A percentile compares a stretch with the other conserved stretches of the same genome.
These are phyloP conservation scores for Nymphaea thermarum DNA, from an alignment of 164 flowering plant genomes.

Conservation along the genomic window DNA sequence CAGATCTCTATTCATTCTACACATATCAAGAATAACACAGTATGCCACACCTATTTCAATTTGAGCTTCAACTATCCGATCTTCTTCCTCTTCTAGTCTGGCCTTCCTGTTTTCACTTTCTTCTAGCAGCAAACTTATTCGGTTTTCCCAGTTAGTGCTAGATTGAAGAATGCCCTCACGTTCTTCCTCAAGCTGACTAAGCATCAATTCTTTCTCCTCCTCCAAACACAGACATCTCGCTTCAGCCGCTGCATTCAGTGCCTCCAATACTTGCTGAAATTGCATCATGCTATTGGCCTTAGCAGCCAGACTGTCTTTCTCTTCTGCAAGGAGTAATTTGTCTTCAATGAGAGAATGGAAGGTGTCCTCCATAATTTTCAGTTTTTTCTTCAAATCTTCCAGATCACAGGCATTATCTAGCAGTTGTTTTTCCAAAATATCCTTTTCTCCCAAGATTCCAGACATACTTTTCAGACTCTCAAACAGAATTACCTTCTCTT, in stretches of 20 bases:
- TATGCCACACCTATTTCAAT: conserved; percentile 65
- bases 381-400: conserved; percentile 31
- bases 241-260: conserved; percentile 19
- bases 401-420: conserved; percentile 36
- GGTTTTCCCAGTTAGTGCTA: conserved; percentile 39
- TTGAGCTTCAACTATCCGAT: conserved; percentile 56
- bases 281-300: conserved; percentile 45
- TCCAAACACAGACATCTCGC: conserved; percentile 19
- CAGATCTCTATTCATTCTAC: conserved; percentile 43
- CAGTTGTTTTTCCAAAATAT: conserved; percentile 33
- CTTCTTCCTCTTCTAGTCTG: conserved; percentile 60
- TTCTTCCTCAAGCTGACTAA: conserved; percentile 46
- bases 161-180: conserved; percentile 24
- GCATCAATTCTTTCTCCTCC: conserved; percentile 41
- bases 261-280: conserved; percentile 48
- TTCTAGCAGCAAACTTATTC: conserved; percentile 43
- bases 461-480: conserved; percentile 46
- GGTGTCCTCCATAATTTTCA: conserved; percentile 43
- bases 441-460: conserved; percentile 30
- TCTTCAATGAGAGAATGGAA: conserved; percentile 43
- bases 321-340: conserved; percentile 47
- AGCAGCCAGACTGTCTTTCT: conserved; percentile 52
- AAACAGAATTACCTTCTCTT: conserved; percentile 35
- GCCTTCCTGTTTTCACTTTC: conserved; percentile 35
- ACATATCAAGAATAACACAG: conserved; percentile 52